phyloP scores from a whole-genome alignment of 495 filamentous ascomycete species.

The Annulohypoxylon stygium region DNA sequence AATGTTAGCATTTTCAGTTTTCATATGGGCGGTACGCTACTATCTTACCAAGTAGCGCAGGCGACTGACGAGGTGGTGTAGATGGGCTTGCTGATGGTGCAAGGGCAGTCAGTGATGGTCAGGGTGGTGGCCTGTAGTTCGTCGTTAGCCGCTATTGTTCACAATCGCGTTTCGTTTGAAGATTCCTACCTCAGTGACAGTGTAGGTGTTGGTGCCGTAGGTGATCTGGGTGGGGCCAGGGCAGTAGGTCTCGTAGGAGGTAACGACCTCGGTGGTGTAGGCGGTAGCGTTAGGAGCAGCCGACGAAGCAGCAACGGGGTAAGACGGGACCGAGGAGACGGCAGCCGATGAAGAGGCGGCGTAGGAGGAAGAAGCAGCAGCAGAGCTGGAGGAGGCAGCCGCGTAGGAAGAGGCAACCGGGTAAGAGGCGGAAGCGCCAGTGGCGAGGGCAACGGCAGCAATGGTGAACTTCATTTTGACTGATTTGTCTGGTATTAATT shows the following conservation, averaged over 20 bases:
- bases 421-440: constrained; percentile 72
- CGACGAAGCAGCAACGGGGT: constrained; percentile 45
- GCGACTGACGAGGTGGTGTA: constrained; percentile 70
- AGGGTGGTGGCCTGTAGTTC: constrained; percentile 73
- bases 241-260: constrained; percentile 88
- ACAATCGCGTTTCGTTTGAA: background rate
- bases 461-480: constrained; percentile 90
- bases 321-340: constrained; percentile 50
- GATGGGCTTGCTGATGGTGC: constrained; percentile 81
- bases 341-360: constrained; percentile 63
- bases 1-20: constrained; percentile 42
- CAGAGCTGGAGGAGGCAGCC: constrained; percentile 42
- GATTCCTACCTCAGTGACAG: constrained; percentile 72
- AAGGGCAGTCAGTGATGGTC: constrained; percentile 83
- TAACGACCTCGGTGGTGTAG: constrained; percentile 83
- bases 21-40: constrained; percentile 14
- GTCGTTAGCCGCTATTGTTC: constrained; percentile 32
- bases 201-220: constrained; percentile 79
- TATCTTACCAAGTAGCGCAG: constrained; percentile 75
- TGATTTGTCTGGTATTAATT: constrained; percentile 62
- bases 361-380: constrained; percentile 67
- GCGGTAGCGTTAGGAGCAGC: constrained; percentile 57
- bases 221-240: constrained; percentile 78
- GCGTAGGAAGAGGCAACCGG: constrained; percentile 49
- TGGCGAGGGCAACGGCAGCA: constrained; percentile 69